Percentiles rank a stretch among this genome's conserved stretches.
These are phyloP conservation scores for Boletus subcaerulescens DNA, from an alignment of 768 basidiomycete species.

Conservation along the genomic window DNA sequence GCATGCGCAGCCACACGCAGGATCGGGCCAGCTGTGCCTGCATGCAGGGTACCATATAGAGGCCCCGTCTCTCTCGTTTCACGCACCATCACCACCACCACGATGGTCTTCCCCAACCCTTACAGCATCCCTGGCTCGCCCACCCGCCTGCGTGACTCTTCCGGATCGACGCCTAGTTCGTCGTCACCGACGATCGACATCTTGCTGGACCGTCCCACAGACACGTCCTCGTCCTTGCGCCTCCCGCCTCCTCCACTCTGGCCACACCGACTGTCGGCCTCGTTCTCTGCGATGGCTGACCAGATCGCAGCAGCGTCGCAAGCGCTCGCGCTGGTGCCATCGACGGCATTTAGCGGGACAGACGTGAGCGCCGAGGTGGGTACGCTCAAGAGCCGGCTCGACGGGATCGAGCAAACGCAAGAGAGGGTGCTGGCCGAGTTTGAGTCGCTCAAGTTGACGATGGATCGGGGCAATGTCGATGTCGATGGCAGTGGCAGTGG, in stretches of 20 bases:
- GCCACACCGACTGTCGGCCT: constrained; percentile 35
- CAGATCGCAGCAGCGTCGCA: constrained; percentile 42
- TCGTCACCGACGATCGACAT: constrained; percentile 20
- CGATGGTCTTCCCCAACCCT: too few species aligned
- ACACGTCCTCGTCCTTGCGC: neutral
- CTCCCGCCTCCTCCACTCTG: constrained; percentile 19
- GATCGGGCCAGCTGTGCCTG: too few species aligned
- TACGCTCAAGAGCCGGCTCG: constrained; percentile 26
- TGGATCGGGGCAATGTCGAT: too few species aligned
- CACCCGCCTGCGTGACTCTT: too few species aligned
- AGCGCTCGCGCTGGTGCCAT: constrained; percentile 32
- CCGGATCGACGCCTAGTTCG: constrained; percentile 3
- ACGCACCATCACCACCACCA: too few species aligned
- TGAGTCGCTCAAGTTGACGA: constrained; percentile 15
- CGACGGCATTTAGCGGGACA: constrained; percentile 19
- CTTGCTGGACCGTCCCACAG: constrained; percentile 11
- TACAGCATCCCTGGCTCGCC: too few species aligned
- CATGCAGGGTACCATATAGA: too few species aligned
- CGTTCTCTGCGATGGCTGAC: constrained; percentile 39
- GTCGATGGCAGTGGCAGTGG: too few species aligned
- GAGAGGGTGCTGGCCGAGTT: constrained; percentile 32
- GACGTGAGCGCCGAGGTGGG: constrained; percentile 14
- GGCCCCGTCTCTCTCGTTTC: too few species aligned
- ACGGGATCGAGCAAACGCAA: constrained; percentile 34
- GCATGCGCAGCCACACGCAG: too few species aligned